A percentile compares a stretch with the other conserved stretches of the same genome.
Conservation (phyloP, 2,329 filamentous ascomycete species). For the Verticillium nubilum region DNA sequence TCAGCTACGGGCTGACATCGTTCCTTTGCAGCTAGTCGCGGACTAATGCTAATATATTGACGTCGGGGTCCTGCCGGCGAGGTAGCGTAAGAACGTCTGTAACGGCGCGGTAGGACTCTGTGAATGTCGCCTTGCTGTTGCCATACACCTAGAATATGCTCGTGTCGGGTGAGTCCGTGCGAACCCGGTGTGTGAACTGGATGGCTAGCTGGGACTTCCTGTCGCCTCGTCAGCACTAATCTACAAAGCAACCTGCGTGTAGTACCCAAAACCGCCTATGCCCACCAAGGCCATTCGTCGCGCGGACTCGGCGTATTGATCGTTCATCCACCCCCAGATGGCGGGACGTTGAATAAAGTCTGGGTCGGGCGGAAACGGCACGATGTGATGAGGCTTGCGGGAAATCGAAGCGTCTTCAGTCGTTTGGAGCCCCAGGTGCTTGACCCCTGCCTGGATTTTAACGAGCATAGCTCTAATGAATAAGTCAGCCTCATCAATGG, state of each 20-base stretch:
- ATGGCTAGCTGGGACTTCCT: slow-evolving; percentile 16
- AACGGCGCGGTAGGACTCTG: slow-evolving; percentile 8
- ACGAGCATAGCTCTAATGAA: background rate
- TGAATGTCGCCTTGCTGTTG: slow-evolving; percentile 5
- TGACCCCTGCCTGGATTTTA: background rate
- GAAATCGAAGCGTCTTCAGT: slow-evolving; percentile 1
- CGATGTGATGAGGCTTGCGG: slow-evolving; percentile 3
- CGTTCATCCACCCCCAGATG: slow-evolving; percentile 5
- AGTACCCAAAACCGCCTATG: slow-evolving; percentile 12
- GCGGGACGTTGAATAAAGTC: slow-evolving; percentile 8
- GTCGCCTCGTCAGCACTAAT: background rate
- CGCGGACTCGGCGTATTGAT: background rate
- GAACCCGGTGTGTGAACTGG: slow-evolving; percentile 7
- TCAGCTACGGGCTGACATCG: slow-evolving; percentile 11
- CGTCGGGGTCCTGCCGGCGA: slow-evolving; percentile 4
- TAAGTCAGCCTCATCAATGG: background rate
- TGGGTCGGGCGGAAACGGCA: slow-evolving; percentile 11
- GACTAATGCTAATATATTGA: slow-evolving; percentile 9
- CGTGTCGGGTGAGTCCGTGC: background rate
- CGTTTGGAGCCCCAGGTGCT: background rate
- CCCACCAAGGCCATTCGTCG: slow-evolving; percentile 8
- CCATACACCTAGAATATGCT: slow-evolving; percentile 12
- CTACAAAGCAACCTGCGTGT: background rate
- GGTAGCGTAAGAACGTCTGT: slow-evolving; percentile 7
- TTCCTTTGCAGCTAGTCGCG: slow-evolving; percentile 12